Evolutionary conservation across 176 grass and related monocot genomes (phyloP).

Genomic region (Cenchrus purpureus): DNA sequence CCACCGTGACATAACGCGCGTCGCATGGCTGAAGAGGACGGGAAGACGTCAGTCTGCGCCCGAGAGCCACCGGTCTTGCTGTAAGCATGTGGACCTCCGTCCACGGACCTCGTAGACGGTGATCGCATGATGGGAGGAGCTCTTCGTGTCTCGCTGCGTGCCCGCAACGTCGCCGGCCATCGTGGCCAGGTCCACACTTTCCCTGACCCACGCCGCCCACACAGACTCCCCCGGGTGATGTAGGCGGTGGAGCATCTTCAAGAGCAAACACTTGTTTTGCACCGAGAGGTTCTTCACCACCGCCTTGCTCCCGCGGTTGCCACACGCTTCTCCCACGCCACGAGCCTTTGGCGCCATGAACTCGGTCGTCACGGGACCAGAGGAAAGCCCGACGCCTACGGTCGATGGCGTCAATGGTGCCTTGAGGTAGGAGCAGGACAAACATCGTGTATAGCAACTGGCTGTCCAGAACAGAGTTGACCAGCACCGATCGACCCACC

Average conservation of each 20-base stretch:
- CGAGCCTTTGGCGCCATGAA: rapidly evolving
- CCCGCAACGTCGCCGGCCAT: no score
- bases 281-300: rapidly evolving
- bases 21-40: no score
- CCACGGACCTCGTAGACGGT: no score
- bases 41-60: no score
- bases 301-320: rapidly evolving
- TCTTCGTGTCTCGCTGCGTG: no score
- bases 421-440: neutral
- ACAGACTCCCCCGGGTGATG: neutral
- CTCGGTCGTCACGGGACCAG: rapidly evolving
- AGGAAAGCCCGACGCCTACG: neutral
- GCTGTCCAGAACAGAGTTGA: neutral
- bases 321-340: neutral
- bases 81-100: no score
- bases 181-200: no score
- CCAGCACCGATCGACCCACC: neutral
- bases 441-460: neutral
- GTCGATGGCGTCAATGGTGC: neutral
- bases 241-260: neutral
- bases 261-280: rapidly evolving
- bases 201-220: neutral
- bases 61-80: no score
- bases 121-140: no score
- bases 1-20: no score